These are phyloP conservation scores for Cladosporium sp. DNA, from an alignment of 2,329 filamentous ascomycete species.

Conservation along the genomic window DNA sequence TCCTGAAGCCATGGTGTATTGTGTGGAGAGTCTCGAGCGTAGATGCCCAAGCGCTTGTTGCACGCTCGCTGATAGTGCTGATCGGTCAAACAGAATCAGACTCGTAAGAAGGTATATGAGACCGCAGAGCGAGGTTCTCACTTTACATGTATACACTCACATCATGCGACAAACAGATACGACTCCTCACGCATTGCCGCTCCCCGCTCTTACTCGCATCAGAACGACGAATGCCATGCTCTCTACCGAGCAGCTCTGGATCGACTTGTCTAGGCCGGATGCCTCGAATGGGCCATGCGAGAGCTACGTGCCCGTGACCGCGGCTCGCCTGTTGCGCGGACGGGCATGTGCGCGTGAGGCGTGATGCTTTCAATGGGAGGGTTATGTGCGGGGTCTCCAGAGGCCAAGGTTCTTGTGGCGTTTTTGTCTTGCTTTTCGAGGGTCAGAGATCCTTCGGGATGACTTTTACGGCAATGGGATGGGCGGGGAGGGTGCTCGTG, in stretches of 20 bases:
- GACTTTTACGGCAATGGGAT: neutral
- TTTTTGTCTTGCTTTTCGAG: neutral
- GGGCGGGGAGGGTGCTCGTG: neutral
- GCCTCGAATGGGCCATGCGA: slow-evolving; percentile 9
- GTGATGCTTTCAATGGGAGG: neutral
- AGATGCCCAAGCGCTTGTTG: neutral
- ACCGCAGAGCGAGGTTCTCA: neutral
- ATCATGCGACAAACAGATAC: neutral
- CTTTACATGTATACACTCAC: neutral
- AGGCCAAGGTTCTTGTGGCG: slow-evolving; percentile 14
- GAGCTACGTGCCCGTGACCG: neutral
- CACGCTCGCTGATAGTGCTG: neutral
- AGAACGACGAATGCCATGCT: slow-evolving; percentile 14
- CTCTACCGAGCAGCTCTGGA: neutral
- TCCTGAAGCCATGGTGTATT: neutral
- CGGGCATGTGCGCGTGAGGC: neutral
- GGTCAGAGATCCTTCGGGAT: neutral
- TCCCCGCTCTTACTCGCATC: neutral
- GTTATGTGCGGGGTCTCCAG: slow-evolving; percentile 7
- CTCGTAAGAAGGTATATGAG: neutral
- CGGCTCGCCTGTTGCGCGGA: neutral
- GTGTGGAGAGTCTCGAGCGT: neutral
- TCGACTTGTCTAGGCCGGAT: slow-evolving; percentile 7
- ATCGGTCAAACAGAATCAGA: neutral
- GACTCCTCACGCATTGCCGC: neutral